These are phyloP conservation scores for Oxytropis ochrocephala DNA, from an alignment of 306 rosid species.

Conservation along the genomic window DNA sequence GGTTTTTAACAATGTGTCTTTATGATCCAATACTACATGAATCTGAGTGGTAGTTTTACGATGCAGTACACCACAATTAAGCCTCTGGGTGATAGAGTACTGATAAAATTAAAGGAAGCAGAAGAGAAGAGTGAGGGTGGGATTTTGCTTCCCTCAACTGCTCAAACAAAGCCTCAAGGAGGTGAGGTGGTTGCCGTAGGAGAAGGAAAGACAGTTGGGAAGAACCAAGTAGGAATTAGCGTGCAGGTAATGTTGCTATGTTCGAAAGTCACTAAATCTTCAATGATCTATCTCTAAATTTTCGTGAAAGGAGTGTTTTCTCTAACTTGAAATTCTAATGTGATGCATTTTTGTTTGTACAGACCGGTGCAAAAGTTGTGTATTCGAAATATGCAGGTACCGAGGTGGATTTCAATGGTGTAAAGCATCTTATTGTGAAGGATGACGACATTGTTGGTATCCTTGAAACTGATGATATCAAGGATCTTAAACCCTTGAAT, in stretches of 20 bases:
- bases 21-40: background rate
- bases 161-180: slow-evolving; percentile 83
- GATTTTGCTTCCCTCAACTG: slow-evolving; percentile 74
- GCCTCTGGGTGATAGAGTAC: slow-evolving; percentile 82
- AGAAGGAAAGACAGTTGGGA: slow-evolving; percentile 70
- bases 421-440: slow-evolving; percentile 75
- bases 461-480: slow-evolving; percentile 66
- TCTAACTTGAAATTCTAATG: background rate
- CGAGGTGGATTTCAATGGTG: slow-evolving; percentile 73
- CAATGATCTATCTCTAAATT: background rate
- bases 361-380: slow-evolving; percentile 69
- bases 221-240: slow-evolving; percentile 50
- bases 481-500: slow-evolving; percentile 83
- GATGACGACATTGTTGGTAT: slow-evolving; percentile 84
- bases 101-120: slow-evolving; percentile 53
- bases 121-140: slow-evolving; percentile 74
- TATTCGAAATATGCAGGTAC: slow-evolving; percentile 85
- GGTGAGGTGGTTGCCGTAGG: slow-evolving; percentile 92
- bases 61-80: slow-evolving; percentile 69
- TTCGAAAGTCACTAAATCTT: background rate
- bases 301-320: background rate
- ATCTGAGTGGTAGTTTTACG: background rate
- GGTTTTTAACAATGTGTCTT: background rate
- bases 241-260: slow-evolving; percentile 45
- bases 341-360: slow-evolving; percentile 6